Base-by-base conservation (phyloP, 129 eudicot species). In the Ambrosia trifida region DNA sequence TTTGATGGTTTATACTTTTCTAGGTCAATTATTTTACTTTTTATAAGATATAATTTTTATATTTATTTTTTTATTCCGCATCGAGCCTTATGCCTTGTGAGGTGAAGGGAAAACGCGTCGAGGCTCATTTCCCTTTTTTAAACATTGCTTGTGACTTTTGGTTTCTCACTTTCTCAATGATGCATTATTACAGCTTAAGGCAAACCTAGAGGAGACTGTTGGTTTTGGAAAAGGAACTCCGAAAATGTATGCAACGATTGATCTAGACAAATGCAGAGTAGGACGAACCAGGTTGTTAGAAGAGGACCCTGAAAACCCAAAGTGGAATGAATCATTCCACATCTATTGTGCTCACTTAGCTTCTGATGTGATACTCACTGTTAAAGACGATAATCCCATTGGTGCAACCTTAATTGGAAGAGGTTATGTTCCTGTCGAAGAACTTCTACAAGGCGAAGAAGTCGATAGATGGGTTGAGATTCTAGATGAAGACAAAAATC, bases 151-250 rank as follows among this genome's bases (percentile, higher is more conserved):
- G 28, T 24, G 1, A 24, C 28, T 24, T 46, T 47, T 47, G 35
- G 3, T 32, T 20, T 46, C 6, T 74, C 12, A 9, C 24, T 30
- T 73, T 68, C 40, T 77, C 35, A 77, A 72, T 50, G 54, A 44
- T 50, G 36, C 68, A 6, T 77, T 60, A 32, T 66, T 80, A 74
- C 76, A 89, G 96, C 59, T 89, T 7, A 75, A 65, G 75, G 84
- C 70, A 10, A 84, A 82, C 76, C 64, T 89, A 33, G 89, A 78
- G 76, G 96, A 86, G 73, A 82, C 83, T 12, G 85, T 89, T 74
- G 96, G 96, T 62, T 49, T 89, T 11, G 96, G 96, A 10, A 76
- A 84, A 63, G 92, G 91, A 66, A 89, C 91, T 72, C 86, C 96
- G 44, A 84, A 86, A 82, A 80, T 89, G 62, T 89, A 89, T 60